Evolutionary conservation across 257 asterid genomes (phyloP), one percentile per base, ranked within the genome.

Genomic region (Solanum chilense): DNA sequence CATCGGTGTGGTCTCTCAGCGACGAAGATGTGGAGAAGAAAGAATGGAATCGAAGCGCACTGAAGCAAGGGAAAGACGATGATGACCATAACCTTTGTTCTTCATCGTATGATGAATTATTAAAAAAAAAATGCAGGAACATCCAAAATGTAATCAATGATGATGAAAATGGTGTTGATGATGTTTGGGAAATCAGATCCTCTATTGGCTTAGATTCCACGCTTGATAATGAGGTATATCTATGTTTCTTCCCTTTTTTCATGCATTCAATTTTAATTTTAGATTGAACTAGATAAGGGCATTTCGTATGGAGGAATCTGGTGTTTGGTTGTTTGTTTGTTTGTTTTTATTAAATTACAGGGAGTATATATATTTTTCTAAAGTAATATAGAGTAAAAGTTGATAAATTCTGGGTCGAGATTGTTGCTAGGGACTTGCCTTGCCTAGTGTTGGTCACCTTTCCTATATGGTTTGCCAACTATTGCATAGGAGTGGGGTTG

Each of bases 121-220:
- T 85, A 73, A 85, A 85, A 71, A 83, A 60, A 13, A 85, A 85
- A 71, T 41, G 87, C 41, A 85, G 56, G 73, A 70, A 85, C 69
- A 16, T 66, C 42, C 68, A 14, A 29, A 37, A 66, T 69, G 52
- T 69, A 31, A 85, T 58, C 64, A 52, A 52, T 85, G 69, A 52
- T 25, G 87, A 85, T 42, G 87, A 41, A 56, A 76, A 82, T 70
- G 56, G 25, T 8, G 20, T 44, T 45, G n/a, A 35, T 44, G 87
- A 85, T 70, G 82, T 71, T 70, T 56, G 82, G 87, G 83, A 85
- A 31, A 85, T 85, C 83, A 85, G 87, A 85, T 85, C 87, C 56
- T 85, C 87, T 64, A 71, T 85, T 70, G 87, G 83, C 15, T 85
- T 85, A 64, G 87, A 85, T 69, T 49, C 83, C 14, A 85, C 87